Conservation (phyloP, 352 stramenopile genomes). For the Blastocystis sp. region DNA sequence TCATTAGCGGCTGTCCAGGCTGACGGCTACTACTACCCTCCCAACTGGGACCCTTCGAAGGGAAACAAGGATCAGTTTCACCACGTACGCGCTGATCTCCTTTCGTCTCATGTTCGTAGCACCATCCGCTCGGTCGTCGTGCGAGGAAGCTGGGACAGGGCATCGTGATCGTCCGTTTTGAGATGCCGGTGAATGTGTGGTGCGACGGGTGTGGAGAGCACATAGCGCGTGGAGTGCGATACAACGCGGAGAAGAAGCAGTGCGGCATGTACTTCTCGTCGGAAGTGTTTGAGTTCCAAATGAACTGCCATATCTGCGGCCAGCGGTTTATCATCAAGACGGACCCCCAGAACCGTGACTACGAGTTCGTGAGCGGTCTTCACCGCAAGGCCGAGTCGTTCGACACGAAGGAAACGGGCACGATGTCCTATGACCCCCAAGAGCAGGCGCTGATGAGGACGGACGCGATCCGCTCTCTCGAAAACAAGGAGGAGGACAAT, state of each 20-base stretch:
- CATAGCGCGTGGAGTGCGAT: conserved; percentile 86
- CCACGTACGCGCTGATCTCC: conserved; percentile 77
- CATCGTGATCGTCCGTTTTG: conserved; percentile 92
- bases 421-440: conserved; percentile 74
- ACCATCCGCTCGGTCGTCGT: conserved; percentile 81
- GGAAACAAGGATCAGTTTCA: conserved; percentile 86
- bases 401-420: conserved; percentile 75
- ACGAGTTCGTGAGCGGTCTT: conserved; percentile 86
- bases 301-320: conserved; percentile 88
- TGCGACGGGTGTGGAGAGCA: conserved; percentile 81
- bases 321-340: conserved; percentile 88
- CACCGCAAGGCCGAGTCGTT: conserved; percentile 83
- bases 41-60: conserved; percentile 86
- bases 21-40: conserved; percentile 95
- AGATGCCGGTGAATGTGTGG: conserved; percentile 94
- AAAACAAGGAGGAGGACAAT: conserved; percentile 83
- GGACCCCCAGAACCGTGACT: conserved; percentile 89
- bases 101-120: conserved; percentile 79
- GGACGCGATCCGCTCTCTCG: conserved; percentile 82
- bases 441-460: conserved; percentile 77
- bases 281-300: conserved; percentile 90
- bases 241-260: conserved; percentile 92
- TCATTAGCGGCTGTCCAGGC: conserved; percentile 92
- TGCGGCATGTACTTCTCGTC: conserved; percentile 89
- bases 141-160: conserved; percentile 88